A percentile compares a stretch with the other conserved stretches of the same genome.
phyloP scores from a whole-genome alignment of 2,329 filamentous ascomycete species.

The Penicillium glabrum region DNA sequence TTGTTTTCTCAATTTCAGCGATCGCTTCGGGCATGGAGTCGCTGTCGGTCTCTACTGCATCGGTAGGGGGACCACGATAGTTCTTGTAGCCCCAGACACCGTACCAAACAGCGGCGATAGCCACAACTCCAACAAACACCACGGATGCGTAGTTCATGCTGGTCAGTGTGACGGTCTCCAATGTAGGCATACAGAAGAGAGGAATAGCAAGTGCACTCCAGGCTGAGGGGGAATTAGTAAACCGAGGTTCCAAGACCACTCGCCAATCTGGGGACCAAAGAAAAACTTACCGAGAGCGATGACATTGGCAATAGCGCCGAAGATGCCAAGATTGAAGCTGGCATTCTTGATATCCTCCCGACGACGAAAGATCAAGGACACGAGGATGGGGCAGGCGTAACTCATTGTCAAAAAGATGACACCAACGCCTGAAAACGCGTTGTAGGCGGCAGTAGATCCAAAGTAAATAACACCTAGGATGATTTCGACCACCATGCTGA shows the following conservation, averaged over 20 bases:
- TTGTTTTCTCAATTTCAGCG: slow-evolving; percentile 9
- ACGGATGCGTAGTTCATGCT: slow-evolving; percentile 74
- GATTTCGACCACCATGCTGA: slow-evolving; percentile 68
- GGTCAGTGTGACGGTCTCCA: slow-evolving; percentile 58
- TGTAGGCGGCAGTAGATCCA: slow-evolving; percentile 74
- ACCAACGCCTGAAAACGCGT: slow-evolving; percentile 76
- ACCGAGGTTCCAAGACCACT: not conserved
- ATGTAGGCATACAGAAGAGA: slow-evolving; percentile 60
- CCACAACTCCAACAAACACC: slow-evolving; percentile 67
- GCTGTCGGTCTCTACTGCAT: slow-evolving; percentile 23
- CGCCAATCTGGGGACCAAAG: not conserved
- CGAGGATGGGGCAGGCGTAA: slow-evolving; percentile 66
- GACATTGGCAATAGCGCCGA: slow-evolving; percentile 64
- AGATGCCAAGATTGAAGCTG: slow-evolving; percentile 54
- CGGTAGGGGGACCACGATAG: slow-evolving; percentile 31
- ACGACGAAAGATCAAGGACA: slow-evolving; percentile 59
- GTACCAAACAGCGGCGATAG: slow-evolving; percentile 67
- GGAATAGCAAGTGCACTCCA: slow-evolving; percentile 70
- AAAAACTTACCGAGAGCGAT: slow-evolving; percentile 61
- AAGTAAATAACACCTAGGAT: slow-evolving; percentile 75
- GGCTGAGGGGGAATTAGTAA: slow-evolving; percentile 15
- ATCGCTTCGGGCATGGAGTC: slow-evolving; percentile 9
- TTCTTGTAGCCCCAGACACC: slow-evolving; percentile 68
- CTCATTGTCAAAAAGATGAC: slow-evolving; percentile 73
- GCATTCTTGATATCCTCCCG: slow-evolving; percentile 55